phyloP scores from a whole-genome alignment of 208 protist genomes.

The Leishmania braziliensis region DNA sequence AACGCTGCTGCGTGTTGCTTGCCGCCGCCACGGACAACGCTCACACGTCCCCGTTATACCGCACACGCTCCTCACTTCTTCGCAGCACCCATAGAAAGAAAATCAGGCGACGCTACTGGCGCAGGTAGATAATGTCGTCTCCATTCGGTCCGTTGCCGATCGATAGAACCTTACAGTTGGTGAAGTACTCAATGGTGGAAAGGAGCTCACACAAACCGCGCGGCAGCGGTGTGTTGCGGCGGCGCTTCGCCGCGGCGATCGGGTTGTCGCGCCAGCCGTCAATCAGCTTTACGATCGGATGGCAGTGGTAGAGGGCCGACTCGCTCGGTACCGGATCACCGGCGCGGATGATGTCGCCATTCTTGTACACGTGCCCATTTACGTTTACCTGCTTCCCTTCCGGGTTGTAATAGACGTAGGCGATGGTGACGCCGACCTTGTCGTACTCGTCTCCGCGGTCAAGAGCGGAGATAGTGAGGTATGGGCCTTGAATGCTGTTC shows the following conservation, averaged over 20 bases:
- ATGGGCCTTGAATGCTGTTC: conserved; percentile 88
- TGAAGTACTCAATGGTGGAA: conserved; percentile 87
- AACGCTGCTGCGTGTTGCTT: too few relatives aligned
- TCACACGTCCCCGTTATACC: neutral
- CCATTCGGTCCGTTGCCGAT: conserved; percentile 91
- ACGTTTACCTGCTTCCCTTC: conserved; percentile 49
- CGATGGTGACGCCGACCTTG: conserved; percentile 84
- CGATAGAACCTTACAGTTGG: conserved; percentile 81
- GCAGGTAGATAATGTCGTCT: conserved; percentile 85
- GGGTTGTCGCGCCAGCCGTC: conserved; percentile 82
- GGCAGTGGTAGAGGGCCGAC: conserved; percentile 75
- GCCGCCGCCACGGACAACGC: neutral
- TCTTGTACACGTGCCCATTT: conserved; percentile 82
- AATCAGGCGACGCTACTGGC: too few relatives aligned
- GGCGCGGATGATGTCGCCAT: conserved; percentile 88
- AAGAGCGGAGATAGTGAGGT: conserved; percentile 92
- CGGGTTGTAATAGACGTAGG: conserved; percentile 86
- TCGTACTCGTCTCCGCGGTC: conserved; percentile 94
- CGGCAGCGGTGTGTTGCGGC: conserved; percentile 69
- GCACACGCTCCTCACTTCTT: neutral
- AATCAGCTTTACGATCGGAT: conserved; percentile 89
- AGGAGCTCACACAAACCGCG: conserved; percentile 77
- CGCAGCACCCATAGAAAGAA: neutral
- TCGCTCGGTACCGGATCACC: conserved; percentile 89
- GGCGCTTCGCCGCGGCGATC: conserved; percentile 65